Conservation (phyloP, 2,329 filamentous ascomycete genomes). For the Acrocalymma vagum region DNA sequence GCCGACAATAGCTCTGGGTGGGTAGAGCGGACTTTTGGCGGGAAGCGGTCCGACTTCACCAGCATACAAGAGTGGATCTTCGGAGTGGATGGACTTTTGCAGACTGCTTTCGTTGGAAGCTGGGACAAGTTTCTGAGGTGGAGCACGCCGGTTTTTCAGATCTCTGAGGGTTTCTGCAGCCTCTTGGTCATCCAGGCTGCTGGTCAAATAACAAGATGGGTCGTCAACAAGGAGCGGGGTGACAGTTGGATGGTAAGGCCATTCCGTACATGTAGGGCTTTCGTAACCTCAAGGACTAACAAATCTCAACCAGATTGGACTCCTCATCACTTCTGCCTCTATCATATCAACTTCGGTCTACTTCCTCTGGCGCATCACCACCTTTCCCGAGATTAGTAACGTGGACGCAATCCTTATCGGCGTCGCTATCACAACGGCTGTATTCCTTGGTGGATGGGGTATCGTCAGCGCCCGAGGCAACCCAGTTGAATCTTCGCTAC, state of each 20-base stretch:
- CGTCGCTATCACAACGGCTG: constrained; percentile 87
- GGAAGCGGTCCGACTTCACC: constrained; percentile 69
- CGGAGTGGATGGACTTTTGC: constrained; percentile 82
- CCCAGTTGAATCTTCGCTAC: constrained; percentile 89
- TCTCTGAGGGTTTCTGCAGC: constrained; percentile 96
- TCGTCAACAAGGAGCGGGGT: constrained; percentile 91
- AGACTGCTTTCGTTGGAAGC: constrained; percentile 79
- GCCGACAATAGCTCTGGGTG: constrained; percentile 74
- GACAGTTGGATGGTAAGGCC: constrained; percentile 92
- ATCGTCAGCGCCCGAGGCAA: constrained; percentile 95
- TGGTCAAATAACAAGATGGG: constrained; percentile 92
- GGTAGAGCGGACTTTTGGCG: constrained; percentile 81
- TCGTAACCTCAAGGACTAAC: constrained; percentile 51
- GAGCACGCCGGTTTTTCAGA: constrained; percentile 92
- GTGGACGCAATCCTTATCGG: constrained; percentile 93
- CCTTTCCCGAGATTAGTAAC: constrained; percentile 92
- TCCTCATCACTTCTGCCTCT: constrained; percentile 87
- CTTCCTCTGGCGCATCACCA: constrained; percentile 94
- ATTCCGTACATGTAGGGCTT: background rate
- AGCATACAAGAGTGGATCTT: constrained; percentile 86
- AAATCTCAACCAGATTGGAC: constrained; percentile 74
- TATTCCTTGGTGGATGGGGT: constrained; percentile 92
- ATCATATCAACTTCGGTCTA: constrained; percentile 94
- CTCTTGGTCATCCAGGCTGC: constrained; percentile 93
- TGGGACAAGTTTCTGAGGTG: constrained; percentile 92